Evolutionary conservation across 805 yeast genomes (phyloP).

Genomic region (Grigorovia transvaalensis): DNA sequence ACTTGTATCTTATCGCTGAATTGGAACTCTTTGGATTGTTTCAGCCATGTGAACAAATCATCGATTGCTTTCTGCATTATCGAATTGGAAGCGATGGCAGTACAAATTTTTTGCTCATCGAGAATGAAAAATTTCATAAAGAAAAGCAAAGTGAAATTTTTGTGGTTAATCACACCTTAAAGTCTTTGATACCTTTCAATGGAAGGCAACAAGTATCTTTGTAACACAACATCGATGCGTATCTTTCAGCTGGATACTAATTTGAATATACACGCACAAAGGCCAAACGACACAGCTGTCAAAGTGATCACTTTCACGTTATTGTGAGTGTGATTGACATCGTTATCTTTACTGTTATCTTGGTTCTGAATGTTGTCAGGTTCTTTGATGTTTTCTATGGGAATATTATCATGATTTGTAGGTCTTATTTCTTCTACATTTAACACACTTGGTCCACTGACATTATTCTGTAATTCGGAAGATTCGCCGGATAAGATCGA

Average conservation of each 20-base stretch:
- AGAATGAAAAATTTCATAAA: too few species aligned
- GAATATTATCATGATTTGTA: neutral
- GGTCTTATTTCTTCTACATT: neutral
- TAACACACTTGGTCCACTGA: neutral
- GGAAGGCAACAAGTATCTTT: too few species aligned
- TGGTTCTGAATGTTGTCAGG: neutral
- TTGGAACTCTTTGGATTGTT: constrained; percentile 14
- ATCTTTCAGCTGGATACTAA: neutral
- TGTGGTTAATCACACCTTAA: too few species aligned
- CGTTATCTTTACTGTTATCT: too few species aligned
- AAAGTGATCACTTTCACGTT: neutral
- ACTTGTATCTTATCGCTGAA: constrained; percentile 36
- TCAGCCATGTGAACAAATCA: constrained; percentile 28
- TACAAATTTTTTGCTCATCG: neutral
- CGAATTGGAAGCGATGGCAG: neutral
- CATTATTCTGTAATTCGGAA: neutral
- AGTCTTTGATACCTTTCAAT: too few species aligned
- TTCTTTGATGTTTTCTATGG: neutral
- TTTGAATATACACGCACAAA: constrained; percentile 2
- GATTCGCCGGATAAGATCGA: neutral
- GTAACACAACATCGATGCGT: too few species aligned
- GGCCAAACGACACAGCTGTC: constrained; percentile 7
- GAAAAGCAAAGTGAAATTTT: too few species aligned
- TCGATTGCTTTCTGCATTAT: constrained; percentile 14
- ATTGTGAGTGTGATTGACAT: neutral